phyloP scores from a whole-genome alignment of 768 basidiomycete genomes.

The Cyclocybe aegerita region DNA sequence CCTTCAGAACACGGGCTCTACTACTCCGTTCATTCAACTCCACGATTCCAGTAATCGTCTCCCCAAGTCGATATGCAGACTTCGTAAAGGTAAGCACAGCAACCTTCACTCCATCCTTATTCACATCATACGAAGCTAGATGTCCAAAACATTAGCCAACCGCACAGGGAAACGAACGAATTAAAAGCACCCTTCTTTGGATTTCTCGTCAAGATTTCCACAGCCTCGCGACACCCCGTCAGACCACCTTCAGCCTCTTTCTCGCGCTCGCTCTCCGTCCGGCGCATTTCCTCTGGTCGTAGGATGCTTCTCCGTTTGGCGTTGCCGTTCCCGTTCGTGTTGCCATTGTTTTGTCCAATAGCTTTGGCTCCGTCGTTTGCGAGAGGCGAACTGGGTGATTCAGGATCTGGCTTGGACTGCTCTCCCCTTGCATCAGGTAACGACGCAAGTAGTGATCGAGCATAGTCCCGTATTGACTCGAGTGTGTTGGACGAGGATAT shows the following conservation, averaged over 20 bases:
- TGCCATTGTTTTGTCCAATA: neutral
- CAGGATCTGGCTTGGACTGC: neutral
- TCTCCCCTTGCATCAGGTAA: constrained; percentile 32
- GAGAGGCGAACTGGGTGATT: neutral
- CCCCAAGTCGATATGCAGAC: constrained; percentile 87
- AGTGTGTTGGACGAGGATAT: constrained; percentile 26
- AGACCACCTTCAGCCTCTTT: constrained; percentile 43
- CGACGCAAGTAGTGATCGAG: constrained; percentile 44
- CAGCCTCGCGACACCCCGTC: constrained; percentile 76
- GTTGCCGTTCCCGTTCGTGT: constrained; percentile 3
- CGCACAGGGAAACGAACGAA: neutral
- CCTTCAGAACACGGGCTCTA: constrained; percentile 79
- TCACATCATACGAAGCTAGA: constrained; percentile 91
- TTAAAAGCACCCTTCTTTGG: constrained; percentile 74
- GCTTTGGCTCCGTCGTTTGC: neutral
- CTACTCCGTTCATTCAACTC: constrained; percentile 78
- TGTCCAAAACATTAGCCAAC: neutral
- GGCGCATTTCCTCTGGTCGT: constrained; percentile 28
- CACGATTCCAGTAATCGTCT: constrained; percentile 88
- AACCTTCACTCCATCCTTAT: constrained; percentile 87
- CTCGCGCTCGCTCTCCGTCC: constrained; percentile 33
- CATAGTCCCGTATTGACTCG: constrained; percentile 54
- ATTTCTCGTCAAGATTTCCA: constrained; percentile 88
- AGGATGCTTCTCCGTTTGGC: constrained; percentile 14
- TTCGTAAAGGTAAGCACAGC: constrained; percentile 92